Conservation (phyloP, 2,329 filamentous ascomycete species). For the Furcasterigmium furcatum region DNA sequence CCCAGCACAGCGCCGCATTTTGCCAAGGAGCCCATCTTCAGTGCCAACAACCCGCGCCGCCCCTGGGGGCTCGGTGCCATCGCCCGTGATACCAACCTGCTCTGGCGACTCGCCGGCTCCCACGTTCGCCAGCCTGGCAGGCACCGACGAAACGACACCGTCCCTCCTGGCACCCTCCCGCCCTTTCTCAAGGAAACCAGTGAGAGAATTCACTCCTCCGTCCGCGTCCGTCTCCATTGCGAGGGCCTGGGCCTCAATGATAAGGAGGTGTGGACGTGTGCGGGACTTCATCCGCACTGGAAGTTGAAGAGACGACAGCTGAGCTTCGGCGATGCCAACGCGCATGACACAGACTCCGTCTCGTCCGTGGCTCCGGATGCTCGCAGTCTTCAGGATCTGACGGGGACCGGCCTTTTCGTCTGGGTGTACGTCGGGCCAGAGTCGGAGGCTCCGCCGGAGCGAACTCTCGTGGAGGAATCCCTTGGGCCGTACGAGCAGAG, state of each 20-base stretch:
- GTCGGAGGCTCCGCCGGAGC: constrained; percentile 27
- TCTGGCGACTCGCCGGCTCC: constrained; percentile 42
- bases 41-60: constrained; percentile 42
- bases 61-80: constrained; percentile 47
- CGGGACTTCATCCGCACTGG: constrained; percentile 41
- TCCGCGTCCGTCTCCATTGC: constrained; percentile 48
- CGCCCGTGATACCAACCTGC: constrained; percentile 27
- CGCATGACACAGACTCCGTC: constrained; percentile 25
- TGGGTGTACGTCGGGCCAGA: constrained; percentile 51
- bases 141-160: constrained; percentile 41
- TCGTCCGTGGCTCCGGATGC: constrained; percentile 15
- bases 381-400: constrained; percentile 15
- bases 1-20: constrained; percentile 20
- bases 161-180: constrained; percentile 27
- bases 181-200: constrained; percentile 48
- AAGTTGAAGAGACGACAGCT: constrained; percentile 30
- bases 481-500: constrained; percentile 51
- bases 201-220: constrained; percentile 52
- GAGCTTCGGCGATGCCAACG: constrained; percentile 28
- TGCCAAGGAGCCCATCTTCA: constrained; percentile 46
- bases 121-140: constrained; percentile 42
- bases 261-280: constrained; percentile 39
- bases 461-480: constrained; percentile 48
- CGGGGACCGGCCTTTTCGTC: constrained; percentile 39
- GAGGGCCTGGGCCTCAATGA: constrained; percentile 48